Percentiles rank a stretch among this genome's conserved stretches.
phyloP scores from a whole-genome alignment of 768 basidiomycete species.

The Phlegmacium glaucopus region DNA sequence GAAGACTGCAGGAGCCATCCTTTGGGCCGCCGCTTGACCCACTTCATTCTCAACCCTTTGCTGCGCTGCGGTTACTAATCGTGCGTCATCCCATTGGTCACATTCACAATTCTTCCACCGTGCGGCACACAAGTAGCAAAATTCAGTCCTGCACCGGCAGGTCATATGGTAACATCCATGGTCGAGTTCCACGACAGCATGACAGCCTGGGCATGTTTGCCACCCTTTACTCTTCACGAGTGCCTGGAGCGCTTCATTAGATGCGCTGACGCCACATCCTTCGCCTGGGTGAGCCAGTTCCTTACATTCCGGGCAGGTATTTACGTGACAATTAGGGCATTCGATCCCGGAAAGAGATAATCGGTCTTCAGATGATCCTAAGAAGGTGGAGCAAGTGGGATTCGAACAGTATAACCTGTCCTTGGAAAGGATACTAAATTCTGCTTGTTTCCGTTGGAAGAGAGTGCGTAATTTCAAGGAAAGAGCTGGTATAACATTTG shows the following conservation, averaged over 20 bases:
- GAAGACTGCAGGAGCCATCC: constrained; percentile 26
- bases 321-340: constrained; percentile 39
- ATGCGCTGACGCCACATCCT: constrained; percentile 40
- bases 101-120: constrained; percentile 63
- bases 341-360: constrained; percentile 13
- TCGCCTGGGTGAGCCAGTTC: constrained; percentile 36
- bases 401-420: constrained; percentile 51
- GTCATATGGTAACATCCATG: constrained; percentile 66
- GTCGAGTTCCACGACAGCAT: constrained; percentile 50
- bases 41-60: constrained; percentile 42
- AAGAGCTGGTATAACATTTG: constrained; percentile 9
- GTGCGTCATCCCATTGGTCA: constrained; percentile 59
- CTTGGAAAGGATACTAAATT: constrained; percentile 39
- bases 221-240: constrained; percentile 45
- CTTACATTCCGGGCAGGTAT: constrained; percentile 50
- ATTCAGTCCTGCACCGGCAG: constrained; percentile 53
- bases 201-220: constrained; percentile 65
- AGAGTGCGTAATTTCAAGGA: constrained; percentile 17
- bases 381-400: constrained; percentile 49
- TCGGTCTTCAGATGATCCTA: constrained; percentile 35
- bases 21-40: constrained; percentile 15
- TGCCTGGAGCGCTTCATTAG: constrained; percentile 37
- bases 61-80: constrained; percentile 38
- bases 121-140: constrained; percentile 63
- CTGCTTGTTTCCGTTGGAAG: constrained; percentile 40